Evolutionary conservation across 2,329 filamentous ascomycete species (phyloP).

Genomic region (Sporothrix pseudoabietina): DNA sequence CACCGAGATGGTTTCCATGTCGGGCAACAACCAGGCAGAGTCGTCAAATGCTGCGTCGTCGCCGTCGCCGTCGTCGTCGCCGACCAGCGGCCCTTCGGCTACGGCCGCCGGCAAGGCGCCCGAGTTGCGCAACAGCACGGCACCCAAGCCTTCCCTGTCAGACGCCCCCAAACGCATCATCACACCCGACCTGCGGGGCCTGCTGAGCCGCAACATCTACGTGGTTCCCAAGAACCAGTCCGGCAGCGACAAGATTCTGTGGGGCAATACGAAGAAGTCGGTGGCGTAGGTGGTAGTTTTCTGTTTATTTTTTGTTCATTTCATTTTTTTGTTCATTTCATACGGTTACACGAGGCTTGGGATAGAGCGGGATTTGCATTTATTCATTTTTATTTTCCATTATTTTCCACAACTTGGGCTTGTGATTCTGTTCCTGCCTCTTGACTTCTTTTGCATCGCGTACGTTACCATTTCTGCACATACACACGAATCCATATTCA

Average conservation of each 20-base stretch:
- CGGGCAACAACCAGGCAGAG: background rate
- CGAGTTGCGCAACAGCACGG: conserved; percentile 5
- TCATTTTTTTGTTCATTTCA: background rate
- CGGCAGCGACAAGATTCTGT: conserved; percentile 27
- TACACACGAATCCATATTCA: background rate
- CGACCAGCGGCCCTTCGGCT: background rate
- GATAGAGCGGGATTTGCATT: conserved; percentile 19
- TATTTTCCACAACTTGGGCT: background rate
- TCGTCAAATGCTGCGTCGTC: background rate
- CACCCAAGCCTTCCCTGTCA: background rate
- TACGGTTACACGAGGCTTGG: background rate
- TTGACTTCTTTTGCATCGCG: background rate
- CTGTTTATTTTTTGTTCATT: background rate
- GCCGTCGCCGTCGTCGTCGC: background rate
- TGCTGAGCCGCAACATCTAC: conserved; percentile 55
- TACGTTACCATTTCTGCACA: conserved; percentile 12
- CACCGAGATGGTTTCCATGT: conserved; percentile 30
- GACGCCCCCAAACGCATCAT: conserved; percentile 49
- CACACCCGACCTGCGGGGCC: conserved; percentile 58
- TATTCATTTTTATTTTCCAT: background rate
- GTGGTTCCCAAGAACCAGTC: conserved; percentile 32
- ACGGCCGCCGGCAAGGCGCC: conserved; percentile 31
- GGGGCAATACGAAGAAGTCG: conserved; percentile 31
- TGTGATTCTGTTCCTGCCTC: background rate
- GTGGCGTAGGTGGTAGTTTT: background rate